Base-by-base conservation (phyloP, 164 flowering plant genomes). In the Annona squamosa region DNA sequence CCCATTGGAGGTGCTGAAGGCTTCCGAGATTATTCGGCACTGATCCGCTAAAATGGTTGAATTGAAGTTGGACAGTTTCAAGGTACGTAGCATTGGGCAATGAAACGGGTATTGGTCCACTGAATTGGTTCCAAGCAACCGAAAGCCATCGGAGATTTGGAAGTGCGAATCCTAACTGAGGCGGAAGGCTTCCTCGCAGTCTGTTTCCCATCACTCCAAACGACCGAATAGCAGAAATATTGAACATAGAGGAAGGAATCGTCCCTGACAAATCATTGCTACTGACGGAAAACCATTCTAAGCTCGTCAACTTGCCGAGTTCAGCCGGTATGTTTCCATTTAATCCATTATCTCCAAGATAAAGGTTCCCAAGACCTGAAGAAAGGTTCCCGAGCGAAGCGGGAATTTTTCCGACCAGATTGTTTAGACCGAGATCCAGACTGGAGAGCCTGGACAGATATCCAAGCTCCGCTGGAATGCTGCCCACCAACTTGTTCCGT, bases 221-320 rank as follows among this genome's bases (percentile, higher is more conserved):
- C 0, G 1, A 0, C 1, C 1, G 17, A 4, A 72, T 4, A 18
- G 12, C 1, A 0, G 74, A 63, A 0, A 72, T 48, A 46, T 72
- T 72, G 56, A 18, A 62, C 12, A 72, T n/a, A 4, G 74, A 72
- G 1, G 74, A 52, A 37, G 68, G 74, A 10, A 69, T 5, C n/a
- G 42, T 69, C 6, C 71, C 71, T 18, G 43, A 46, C 13, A 69
- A 41, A 7, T 6, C 5, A 1, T 69, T 69, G 0, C 26, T 0
- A 37, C 45, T 0, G 18, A 70, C 4, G 0, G 16, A 46, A 0
- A 70, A 16, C 12, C 4, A 52, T 1, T 12, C 2, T 9, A 57
- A 1, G 0, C n/a, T 56, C 4, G 18, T 0, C 0, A 57, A 2
- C 37, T 64, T 5, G 46, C 72, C 72, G 9, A 52, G 37, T 16